phyloP scores from a whole-genome alignment of 2,329 filamentous ascomycete genomes.

The Talaromyces sp. region DNA sequence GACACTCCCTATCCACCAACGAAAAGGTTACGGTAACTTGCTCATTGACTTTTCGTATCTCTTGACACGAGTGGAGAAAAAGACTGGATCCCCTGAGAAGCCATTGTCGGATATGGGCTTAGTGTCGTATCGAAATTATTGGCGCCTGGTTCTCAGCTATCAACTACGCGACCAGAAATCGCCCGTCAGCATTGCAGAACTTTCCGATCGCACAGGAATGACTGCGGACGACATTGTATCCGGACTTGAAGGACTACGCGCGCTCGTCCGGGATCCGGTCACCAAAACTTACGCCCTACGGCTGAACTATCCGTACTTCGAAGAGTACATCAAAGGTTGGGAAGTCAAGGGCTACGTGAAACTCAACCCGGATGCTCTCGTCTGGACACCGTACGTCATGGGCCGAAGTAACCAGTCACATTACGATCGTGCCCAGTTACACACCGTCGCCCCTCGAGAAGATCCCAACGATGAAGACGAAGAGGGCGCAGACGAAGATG shows the following conservation, averaged over 20 bases:
- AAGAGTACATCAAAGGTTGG: conserved; percentile 83
- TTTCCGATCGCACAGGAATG: conserved; percentile 85
- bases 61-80: conserved; percentile 84
- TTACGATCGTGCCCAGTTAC: conserved; percentile 78
- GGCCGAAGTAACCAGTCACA: conserved; percentile 76
- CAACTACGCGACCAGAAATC: conserved; percentile 66
- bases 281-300: conserved; percentile 87
- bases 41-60: conserved; percentile 98
- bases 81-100: conserved; percentile 94
- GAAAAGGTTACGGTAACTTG: conserved; percentile 93
- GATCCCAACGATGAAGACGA: conserved; percentile 52
- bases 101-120: conserved; percentile 96
- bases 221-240: conserved; percentile 95
- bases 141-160: conserved; percentile 82
- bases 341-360: conserved; percentile 83
- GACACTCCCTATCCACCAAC: conserved; percentile 91
- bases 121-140: conserved; percentile 96
- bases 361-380: conserved; percentile 72
- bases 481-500: conserved; percentile 20
- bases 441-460: conserved; percentile 81
- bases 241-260: conserved; percentile 82
- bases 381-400: conserved; percentile 98
- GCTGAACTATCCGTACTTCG: conserved; percentile 79
- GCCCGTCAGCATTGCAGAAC: conserved; percentile 52
- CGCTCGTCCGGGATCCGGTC: conserved; percentile 81